Evolutionary conservation across 1,284 basidiomycete species (phyloP), one percentile per base, ranked within the genome.

Genomic region (Porogramme epimiltina): DNA sequence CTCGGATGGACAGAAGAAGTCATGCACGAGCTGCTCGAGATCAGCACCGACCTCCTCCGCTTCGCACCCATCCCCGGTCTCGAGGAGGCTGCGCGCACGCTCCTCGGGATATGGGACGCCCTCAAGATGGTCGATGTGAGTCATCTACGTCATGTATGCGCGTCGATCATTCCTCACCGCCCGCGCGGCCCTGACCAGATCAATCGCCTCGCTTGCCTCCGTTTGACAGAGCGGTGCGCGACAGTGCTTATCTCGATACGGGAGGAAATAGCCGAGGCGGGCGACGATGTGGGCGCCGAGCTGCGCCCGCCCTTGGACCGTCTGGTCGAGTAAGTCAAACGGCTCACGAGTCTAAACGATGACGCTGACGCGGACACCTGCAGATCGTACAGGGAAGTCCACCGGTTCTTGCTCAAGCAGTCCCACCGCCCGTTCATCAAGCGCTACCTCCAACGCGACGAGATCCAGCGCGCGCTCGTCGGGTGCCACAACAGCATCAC

Each of bases 361-460:
- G 2, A n/a, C 24, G 23, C 38, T 53, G 31, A 45, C 18, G 4
- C 31, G 22, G 4, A 22, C 6, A 18, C 18, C 19, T 31, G 18
- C 49, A 64, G 62, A n/a, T 57, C 61, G 3, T 69, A 64, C 56
- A 54, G 31, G 3, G 46, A 74, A 42, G 79, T 89, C 2, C 71
- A 75, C 42, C 59, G 67, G 5, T 76, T 89, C 58, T 74, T 89
- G 18, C 62, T 77, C 52, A 84, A 81, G 55, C 83, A 88, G 56
- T 74, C 77, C 10, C 77, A 80, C 45, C 72, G 87, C 1, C 86
- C 89, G 0, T 92, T 91, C 71, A 67, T 93, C 56, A 91, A 90
- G 69, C 78, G 88, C 2, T 92, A 91, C 65, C 75, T 91, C 44
- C 85, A 85, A 65, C 79, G 88, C 33, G 85, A 89, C 34, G 87